A percentile compares a stretch with the other conserved stretches of the same genome.
These are phyloP conservation scores for Aspergillus fischeri DNA, from an alignment of 2,329 filamentous ascomycete genomes.

Conservation along the genomic window DNA sequence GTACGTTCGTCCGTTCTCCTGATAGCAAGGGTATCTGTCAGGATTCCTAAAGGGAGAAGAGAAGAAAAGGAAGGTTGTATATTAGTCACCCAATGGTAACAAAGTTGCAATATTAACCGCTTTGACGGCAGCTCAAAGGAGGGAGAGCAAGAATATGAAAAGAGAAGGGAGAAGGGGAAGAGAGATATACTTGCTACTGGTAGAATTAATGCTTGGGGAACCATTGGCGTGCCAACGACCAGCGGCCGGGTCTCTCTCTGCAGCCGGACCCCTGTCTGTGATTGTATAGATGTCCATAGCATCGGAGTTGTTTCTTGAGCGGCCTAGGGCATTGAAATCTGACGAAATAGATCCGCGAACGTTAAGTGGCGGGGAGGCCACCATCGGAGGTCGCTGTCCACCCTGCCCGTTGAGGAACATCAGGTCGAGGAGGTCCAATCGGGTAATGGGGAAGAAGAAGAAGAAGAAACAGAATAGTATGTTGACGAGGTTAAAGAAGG, in stretches of 20 bases:
- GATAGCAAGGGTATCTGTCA: conserved; percentile 42
- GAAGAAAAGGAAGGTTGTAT: background rate
- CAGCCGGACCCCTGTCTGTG: conserved; percentile 26
- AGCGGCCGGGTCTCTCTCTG: conserved; percentile 16
- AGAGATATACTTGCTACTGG: conserved; percentile 19
- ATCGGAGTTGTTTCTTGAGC: conserved; percentile 32
- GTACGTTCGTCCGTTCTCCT: conserved; percentile 68
- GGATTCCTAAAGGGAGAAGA: conserved; percentile 23
- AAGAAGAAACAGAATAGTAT: background rate
- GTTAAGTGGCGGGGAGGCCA: conserved; percentile 18
- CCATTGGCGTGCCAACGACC: conserved; percentile 28
- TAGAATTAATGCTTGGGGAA: conserved; percentile 19
- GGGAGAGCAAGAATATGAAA: background rate
- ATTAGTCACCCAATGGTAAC: conserved; percentile 14
- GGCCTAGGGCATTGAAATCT: conserved; percentile 21
- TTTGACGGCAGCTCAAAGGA: background rate
- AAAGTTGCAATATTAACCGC: background rate
- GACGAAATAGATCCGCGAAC: conserved; percentile 24
- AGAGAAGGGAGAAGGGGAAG: conserved; percentile 4
- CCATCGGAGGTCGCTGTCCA: conserved; percentile 16
- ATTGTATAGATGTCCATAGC: conserved; percentile 35
- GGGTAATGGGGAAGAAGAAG: background rate
- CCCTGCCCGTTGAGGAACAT: conserved; percentile 20
- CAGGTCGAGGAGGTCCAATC: background rate
- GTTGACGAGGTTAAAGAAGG: conserved; percentile 10